Evolutionary conservation across 2,329 filamentous ascomycete genomes (phyloP), one percentile per base, ranked within the genome.

Genomic region (Lasiodiplodia sp.): DNA sequence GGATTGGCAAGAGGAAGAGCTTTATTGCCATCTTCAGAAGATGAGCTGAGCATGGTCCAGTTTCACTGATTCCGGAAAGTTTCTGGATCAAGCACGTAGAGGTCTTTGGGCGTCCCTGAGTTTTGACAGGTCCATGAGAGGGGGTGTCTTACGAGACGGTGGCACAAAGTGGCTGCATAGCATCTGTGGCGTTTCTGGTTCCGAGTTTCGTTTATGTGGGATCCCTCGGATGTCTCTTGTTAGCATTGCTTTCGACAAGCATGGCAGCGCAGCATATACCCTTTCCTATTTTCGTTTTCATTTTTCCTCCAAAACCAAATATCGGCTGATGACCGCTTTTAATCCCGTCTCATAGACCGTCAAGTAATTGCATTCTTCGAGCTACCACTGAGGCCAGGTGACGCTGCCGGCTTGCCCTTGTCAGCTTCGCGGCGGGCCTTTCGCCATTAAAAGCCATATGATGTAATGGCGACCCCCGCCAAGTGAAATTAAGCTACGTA

Each of bases 1-100:
- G 76, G 68, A 75, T 83, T 55, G 77, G 78, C 65, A 84, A 84
- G 75, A 77, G 83, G 68, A 84, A 84, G 75, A 84, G 82, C 69
- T 80, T 85, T 69, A 72, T 83, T 68, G 75, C 77, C 25, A 81
- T 83, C 38, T 84, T 84, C 72, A 79, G 78, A 66, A 75, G 77
- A 52, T 76, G 70, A 51, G 38, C 38, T 51, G 49, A 63, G 40
- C 40, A 51, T 49, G 31, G n/a, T n/a, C 23, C 8, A 23, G 57
- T 47, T 40, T 31, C 38, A 14, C 21, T 31, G 25, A 6, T 34
- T 51, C 11, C 16, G 57, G 57, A 49, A 51, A 18, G 40, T 49
- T 18, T 63, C 44, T 63, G 58, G 58, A 34, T 49, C 25, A 63
- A 63, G 40, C 18, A 38, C 37, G 16, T 63, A 34, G 40, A 37